These are phyloP conservation scores for Gastrolobium bilobum DNA, from an alignment of 306 rosid genomes.

Conservation along the genomic window DNA sequence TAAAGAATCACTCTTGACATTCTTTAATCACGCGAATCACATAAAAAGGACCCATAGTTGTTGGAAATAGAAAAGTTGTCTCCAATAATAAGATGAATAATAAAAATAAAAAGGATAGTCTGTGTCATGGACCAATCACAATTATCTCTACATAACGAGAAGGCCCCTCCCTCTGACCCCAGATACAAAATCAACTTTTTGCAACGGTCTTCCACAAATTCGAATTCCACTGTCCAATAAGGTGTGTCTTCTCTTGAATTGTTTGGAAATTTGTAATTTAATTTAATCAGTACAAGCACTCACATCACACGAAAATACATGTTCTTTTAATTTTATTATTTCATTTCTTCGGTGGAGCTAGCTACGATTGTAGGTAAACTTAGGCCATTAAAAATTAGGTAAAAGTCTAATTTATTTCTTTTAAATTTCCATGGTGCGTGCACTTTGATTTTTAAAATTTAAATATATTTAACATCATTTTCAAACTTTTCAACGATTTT, in stretches of 20 bases:
- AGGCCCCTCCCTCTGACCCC: neutral
- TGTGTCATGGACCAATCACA: slow-evolving; percentile 39
- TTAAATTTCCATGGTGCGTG: too few species aligned
- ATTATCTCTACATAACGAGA: neutral
- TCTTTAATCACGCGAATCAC: slow-evolving; percentile 61
- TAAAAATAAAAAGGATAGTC: neutral
- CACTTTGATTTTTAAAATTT: too few species aligned
- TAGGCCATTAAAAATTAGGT: too few species aligned
- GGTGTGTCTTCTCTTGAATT: slow-evolving; percentile 10
- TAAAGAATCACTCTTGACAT: neutral
- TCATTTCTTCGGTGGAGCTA: neutral
- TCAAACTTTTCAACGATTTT: too few species aligned
- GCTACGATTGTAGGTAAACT: neutral
- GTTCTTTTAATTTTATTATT: neutral
- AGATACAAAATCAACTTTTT: slow-evolving; percentile 1
- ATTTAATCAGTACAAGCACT: neutral
- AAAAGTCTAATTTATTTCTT: too few species aligned
- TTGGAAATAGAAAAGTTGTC: slow-evolving; percentile 64
- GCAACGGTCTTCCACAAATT: slow-evolving; percentile 53
- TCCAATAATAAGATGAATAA: slow-evolving; percentile 19
- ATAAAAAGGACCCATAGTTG: slow-evolving; percentile 45
- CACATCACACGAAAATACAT: neutral
- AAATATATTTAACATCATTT: too few species aligned
- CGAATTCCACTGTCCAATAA: slow-evolving; percentile 38
- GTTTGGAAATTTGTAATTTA: slow-evolving; percentile 25